A percentile compares a stretch with the other conserved stretches of the same genome.
Conservation (phyloP, 305 asterid genomes). For the Fraxinus platypoda region DNA sequence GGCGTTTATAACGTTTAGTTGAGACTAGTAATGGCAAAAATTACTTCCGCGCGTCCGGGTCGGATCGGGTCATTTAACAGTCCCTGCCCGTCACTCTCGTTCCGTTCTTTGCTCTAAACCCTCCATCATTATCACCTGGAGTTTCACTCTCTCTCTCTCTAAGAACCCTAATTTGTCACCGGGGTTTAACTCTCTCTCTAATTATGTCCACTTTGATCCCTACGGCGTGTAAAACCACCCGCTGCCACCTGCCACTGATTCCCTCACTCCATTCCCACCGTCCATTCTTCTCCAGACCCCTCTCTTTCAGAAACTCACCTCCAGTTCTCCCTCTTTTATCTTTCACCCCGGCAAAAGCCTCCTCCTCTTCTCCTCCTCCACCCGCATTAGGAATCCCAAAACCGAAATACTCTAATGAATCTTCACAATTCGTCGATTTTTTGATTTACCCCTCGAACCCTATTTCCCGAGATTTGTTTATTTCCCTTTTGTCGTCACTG, state of each 20-base stretch:
- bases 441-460: neutral
- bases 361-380: conserved; percentile 26
- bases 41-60: too few species aligned
- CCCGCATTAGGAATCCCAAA: neutral
- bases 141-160: neutral
- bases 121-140: too few species aligned
- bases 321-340: conserved; percentile 26
- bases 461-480: neutral
- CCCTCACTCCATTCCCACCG: conserved; percentile 35
- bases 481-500: conserved; percentile 35
- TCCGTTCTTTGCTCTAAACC: too few species aligned
- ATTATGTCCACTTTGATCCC: conserved; percentile 31
- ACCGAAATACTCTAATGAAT: conserved; percentile 7
- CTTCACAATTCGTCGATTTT: conserved; percentile 17
- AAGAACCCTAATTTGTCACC: neutral
- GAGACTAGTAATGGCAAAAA: too few species aligned
- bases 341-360: conserved; percentile 24
- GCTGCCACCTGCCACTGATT: conserved; percentile 25
- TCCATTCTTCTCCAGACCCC: conserved; percentile 36
- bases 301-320: conserved; percentile 38
- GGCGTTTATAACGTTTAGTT: too few species aligned
- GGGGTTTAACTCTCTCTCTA: neutral
- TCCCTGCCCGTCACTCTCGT: too few species aligned
- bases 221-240: conserved; percentile 42
- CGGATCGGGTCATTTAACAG: too few species aligned